Evolutionary conservation across 345 rosid genomes (phyloP).

Genomic region (Streptanthus diversifolius): DNA sequence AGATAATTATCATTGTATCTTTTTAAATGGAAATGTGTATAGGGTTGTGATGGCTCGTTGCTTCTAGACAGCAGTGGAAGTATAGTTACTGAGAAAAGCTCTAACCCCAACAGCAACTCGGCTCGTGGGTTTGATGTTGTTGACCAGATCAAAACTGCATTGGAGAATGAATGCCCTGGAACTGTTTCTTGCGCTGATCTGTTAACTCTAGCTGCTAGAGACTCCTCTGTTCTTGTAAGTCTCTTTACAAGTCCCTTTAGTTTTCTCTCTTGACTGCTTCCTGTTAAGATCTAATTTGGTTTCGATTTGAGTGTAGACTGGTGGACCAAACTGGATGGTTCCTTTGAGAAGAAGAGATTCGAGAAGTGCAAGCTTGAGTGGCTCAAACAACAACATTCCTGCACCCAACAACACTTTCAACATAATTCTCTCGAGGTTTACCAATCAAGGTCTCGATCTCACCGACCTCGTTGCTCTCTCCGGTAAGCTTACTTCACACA

Average conservation of each 20-base stretch:
- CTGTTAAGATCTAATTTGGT: not conserved
- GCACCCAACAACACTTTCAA: constrained; percentile 58
- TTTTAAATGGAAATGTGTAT: not conserved
- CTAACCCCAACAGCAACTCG: constrained; percentile 67
- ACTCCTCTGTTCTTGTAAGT: constrained; percentile 80
- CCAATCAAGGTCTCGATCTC: constrained; percentile 51
- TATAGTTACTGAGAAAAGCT: constrained; percentile 61
- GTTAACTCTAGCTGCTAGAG: constrained; percentile 76
- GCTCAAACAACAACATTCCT: constrained; percentile 72
- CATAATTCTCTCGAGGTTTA: constrained; percentile 59
- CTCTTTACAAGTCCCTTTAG: constrained; percentile 29
- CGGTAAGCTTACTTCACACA: constrained; percentile 42
- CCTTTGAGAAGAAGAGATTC: constrained; percentile 88
- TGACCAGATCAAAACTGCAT: constrained; percentile 67
- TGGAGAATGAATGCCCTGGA: constrained; percentile 68
- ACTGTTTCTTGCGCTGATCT: constrained; percentile 84
- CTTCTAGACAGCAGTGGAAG: constrained; percentile 62
- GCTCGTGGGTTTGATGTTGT: constrained; percentile 80
- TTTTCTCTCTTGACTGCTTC: not conserved
- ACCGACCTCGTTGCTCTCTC: constrained; percentile 77
- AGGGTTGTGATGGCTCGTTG: constrained; percentile 91
- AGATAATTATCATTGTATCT: not conserved
- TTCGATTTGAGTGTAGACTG: constrained; percentile 41
- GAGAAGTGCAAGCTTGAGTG: constrained; percentile 62
- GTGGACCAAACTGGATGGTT: constrained; percentile 82